Evolutionary conservation across 768 basidiomycete species (phyloP).

Genomic region (Polyporus arcularius): DNA sequence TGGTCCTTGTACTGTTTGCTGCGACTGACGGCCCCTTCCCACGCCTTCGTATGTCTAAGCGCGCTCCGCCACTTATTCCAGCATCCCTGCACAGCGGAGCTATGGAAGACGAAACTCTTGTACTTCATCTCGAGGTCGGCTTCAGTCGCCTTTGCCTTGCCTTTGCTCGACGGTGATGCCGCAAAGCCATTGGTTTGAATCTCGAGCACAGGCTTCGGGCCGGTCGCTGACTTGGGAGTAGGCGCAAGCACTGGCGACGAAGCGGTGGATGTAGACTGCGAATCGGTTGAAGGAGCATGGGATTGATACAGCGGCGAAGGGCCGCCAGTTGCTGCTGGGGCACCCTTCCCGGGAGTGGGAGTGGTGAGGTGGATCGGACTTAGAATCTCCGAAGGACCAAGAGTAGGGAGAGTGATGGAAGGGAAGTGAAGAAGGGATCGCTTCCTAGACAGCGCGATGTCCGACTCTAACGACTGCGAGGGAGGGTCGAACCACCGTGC

Average conservation of each 20-base stretch:
- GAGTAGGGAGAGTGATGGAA: constrained; percentile 13
- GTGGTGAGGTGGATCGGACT: constrained; percentile 17
- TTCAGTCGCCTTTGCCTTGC: constrained; percentile 8
- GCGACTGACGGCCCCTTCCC: constrained; percentile 60
- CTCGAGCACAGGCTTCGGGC: constrained; percentile 11
- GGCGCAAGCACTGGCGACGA: not conserved
- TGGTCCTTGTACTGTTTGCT: constrained; percentile 64
- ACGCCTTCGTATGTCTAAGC: constrained; percentile 34
- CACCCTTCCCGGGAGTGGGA: not conserved
- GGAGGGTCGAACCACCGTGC: constrained; percentile 26
- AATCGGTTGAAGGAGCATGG: not conserved
- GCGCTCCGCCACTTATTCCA: constrained; percentile 17
- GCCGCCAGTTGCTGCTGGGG: not conserved
- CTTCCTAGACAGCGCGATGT: constrained; percentile 12
- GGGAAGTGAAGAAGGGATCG: constrained; percentile 29
- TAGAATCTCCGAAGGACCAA: constrained; percentile 6
- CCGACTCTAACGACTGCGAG: constrained; percentile 2
- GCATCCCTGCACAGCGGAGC: constrained; percentile 39
- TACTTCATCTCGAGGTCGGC: constrained; percentile 12
- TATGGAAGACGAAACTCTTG: not conserved
- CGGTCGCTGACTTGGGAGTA: not conserved
- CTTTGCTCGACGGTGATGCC: constrained; percentile 4
- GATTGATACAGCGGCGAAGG: constrained; percentile 4
- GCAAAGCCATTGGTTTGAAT: constrained; percentile 16
- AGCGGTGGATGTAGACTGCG: not conserved